Evolutionary conservation across 2,329 filamentous ascomycete species (phyloP).

Genomic region (Penicillium corylophilum): DNA sequence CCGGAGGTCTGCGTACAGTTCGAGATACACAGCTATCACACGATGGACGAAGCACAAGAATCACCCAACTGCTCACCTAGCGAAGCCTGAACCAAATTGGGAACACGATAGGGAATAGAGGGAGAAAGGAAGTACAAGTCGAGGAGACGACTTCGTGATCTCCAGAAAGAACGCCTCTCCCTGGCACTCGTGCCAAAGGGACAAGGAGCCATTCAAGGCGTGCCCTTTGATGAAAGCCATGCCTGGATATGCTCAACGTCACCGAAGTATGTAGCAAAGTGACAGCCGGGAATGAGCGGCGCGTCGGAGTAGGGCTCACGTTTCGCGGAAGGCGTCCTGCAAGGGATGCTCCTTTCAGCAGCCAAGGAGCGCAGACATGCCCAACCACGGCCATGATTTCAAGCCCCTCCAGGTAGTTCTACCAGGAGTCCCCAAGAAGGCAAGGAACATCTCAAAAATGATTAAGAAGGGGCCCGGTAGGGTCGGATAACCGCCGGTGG

Average conservation of each 20-base stretch:
- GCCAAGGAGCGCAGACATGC: slow-evolving; percentile 21
- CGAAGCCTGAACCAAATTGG: slow-evolving; percentile 2
- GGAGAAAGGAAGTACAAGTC: slow-evolving; percentile 16
- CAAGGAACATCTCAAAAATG: slow-evolving; percentile 15
- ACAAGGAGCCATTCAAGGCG: slow-evolving; percentile 34
- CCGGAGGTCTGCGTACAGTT: slow-evolving; percentile 13
- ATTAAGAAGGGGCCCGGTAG: slow-evolving; percentile 2
- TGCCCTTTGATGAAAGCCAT: slow-evolving; percentile 39
- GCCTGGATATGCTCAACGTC: slow-evolving; percentile 41
- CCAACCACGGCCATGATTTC: slow-evolving; percentile 22
- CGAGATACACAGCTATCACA: slow-evolving; percentile 16
- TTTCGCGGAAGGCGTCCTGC: slow-evolving; percentile 30
- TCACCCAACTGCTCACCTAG: background rate
- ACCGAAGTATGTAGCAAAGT: slow-evolving; percentile 36
- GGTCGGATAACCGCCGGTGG: slow-evolving; percentile 23
- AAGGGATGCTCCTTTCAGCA: slow-evolving; percentile 33
- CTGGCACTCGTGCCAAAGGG: slow-evolving; percentile 31
- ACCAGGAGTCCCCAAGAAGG: slow-evolving; percentile 17
- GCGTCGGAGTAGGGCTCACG: slow-evolving; percentile 27
- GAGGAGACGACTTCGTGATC: slow-evolving; percentile 20
- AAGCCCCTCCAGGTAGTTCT: slow-evolving; percentile 21
- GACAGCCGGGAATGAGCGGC: slow-evolving; percentile 27
- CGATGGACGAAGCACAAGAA: slow-evolving; percentile 1
- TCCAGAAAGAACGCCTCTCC: slow-evolving; percentile 23
- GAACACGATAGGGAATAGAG: slow-evolving; percentile 12